Percentiles rank a stretch among this genome's conserved stretches.
These are phyloP conservation scores for Prinsepia uniflora DNA, from an alignment of 306 rosid genomes.

Conservation along the genomic window DNA sequence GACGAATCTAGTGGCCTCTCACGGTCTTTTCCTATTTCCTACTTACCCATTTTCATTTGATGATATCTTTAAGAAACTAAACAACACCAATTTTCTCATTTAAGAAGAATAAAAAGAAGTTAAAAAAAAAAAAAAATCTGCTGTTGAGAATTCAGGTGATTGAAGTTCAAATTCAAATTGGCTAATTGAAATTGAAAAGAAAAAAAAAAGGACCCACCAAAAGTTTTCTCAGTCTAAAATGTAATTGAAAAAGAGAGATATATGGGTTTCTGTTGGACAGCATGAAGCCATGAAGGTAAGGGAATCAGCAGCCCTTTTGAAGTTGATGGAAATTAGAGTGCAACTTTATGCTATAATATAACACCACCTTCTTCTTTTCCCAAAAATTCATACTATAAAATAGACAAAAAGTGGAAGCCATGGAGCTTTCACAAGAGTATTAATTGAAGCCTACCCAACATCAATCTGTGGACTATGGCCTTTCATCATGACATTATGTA, in stretches of 20 bases:
- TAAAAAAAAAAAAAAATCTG: too few relatives aligned
- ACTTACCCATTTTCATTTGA: too few relatives aligned
- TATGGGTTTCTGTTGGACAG: conserved; percentile 38
- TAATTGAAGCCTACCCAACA: conserved; percentile 24
- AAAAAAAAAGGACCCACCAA: background rate
- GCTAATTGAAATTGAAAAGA: background rate
- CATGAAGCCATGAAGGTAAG: conserved; percentile 31
- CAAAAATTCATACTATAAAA: conserved; percentile 5
- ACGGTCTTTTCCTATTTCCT: too few relatives aligned
- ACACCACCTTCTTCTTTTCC: conserved; percentile 27
- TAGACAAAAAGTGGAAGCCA: conserved; percentile 28
- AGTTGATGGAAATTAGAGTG: conserved; percentile 39
- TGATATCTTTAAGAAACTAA: too few relatives aligned
- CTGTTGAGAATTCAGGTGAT: too few relatives aligned
- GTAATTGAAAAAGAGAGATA: conserved; percentile 14
- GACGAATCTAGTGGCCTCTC: too few relatives aligned
- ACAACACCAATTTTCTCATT: too few relatives aligned
- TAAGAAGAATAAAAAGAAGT: too few relatives aligned
- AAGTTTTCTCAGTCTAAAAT: background rate
- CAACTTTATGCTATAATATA: conserved; percentile 34
- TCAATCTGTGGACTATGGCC: conserved; percentile 21
- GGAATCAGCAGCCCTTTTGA: conserved; percentile 40
- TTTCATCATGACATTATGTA: conserved; percentile 24
- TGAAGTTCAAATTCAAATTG: too few relatives aligned
- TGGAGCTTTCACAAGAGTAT: conserved; percentile 26